These are phyloP conservation scores for Neurospora cerealis DNA, from an alignment of 495 filamentous ascomycete genomes.

Conservation along the genomic window DNA sequence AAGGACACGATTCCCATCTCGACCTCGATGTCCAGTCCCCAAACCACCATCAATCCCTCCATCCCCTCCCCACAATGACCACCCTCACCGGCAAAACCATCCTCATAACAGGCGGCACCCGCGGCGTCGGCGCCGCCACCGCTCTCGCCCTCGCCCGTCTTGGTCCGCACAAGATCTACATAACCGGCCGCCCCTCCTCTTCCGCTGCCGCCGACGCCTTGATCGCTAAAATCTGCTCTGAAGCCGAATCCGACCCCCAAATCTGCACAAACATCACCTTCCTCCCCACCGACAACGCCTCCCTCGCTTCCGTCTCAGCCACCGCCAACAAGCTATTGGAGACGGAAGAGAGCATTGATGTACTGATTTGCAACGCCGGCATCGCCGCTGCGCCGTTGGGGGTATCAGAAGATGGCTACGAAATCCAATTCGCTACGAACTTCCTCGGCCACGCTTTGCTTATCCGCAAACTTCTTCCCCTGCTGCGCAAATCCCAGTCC, in stretches of 20 bases:
- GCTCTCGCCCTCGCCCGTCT: not conserved
- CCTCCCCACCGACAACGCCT: not conserved
- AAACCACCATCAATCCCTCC: not conserved
- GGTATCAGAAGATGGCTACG: not conserved
- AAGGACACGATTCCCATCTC: not conserved
- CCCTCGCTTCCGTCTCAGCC: not conserved
- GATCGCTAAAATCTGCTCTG: not conserved
- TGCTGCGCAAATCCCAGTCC: not conserved
- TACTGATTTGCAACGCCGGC: not conserved
- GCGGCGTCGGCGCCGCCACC: not conserved
- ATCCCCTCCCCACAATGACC: not conserved
- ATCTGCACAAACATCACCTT: not conserved
- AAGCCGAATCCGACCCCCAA: not conserved
- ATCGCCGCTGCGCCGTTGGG: not conserved
- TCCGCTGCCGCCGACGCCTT: not conserved
- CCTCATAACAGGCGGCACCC: not conserved
- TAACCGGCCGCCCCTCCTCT: not conserved
- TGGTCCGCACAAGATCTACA: not conserved
- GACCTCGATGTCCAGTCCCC: not conserved
- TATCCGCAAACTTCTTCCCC: not conserved
- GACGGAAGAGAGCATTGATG: fast-evolving
- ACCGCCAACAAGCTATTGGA: not conserved
- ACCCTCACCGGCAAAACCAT: not conserved
- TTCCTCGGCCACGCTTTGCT: not conserved
- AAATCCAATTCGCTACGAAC: not conserved